A percentile compares a stretch with the other conserved stretches of the same genome.
Evolutionary conservation across 176 grass and related monocot genomes (phyloP).

Genomic region (Microstegium vimineum): DNA sequence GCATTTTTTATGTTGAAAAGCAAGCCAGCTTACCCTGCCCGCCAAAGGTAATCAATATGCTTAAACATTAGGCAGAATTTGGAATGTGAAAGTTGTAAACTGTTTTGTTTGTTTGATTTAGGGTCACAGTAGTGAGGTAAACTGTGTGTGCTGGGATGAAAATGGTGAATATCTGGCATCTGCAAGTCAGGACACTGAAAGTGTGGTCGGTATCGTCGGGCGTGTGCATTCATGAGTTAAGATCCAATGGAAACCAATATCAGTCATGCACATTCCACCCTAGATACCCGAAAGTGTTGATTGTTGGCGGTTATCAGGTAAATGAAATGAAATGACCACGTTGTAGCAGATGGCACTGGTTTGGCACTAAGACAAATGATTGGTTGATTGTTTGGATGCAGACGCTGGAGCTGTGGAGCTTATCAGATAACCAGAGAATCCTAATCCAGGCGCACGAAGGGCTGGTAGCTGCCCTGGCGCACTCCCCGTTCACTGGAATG

Average conservation of each 20-base stretch:
- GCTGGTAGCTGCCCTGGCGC: conserved; percentile 62
- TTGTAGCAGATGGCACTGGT: background rate
- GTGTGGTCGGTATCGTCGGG: conserved; percentile 68
- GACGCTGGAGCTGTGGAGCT: conserved; percentile 87
- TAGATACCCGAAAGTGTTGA: conserved; percentile 59
- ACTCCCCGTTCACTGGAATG: conserved; percentile 41
- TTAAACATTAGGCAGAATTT: background rate
- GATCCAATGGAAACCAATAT: conserved; percentile 82
- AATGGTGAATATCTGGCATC: conserved; percentile 75
- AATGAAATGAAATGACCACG: background rate
- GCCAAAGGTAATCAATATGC: conserved; percentile 52
- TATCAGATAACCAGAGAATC: conserved; percentile 47
- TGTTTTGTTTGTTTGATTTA: conserved; percentile 23
- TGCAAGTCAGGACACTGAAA: conserved; percentile 80
- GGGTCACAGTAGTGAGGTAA: conserved; percentile 65
- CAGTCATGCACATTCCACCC: conserved; percentile 92
- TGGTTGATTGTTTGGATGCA: conserved; percentile 35
- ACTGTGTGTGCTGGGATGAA: conserved; percentile 85
- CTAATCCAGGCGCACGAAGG: conserved; percentile 63
- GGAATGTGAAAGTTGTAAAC: background rate
- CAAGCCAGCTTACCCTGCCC: conserved; percentile 33
- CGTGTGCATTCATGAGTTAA: conserved; percentile 58
- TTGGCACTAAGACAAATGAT: background rate
- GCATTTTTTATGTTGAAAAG: conserved; percentile 77
- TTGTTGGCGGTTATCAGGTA: conserved; percentile 96